These are phyloP conservation scores for Berkeleyomyces basicola DNA, from an alignment of 2,329 filamentous ascomycete genomes.

Conservation along the genomic window DNA sequence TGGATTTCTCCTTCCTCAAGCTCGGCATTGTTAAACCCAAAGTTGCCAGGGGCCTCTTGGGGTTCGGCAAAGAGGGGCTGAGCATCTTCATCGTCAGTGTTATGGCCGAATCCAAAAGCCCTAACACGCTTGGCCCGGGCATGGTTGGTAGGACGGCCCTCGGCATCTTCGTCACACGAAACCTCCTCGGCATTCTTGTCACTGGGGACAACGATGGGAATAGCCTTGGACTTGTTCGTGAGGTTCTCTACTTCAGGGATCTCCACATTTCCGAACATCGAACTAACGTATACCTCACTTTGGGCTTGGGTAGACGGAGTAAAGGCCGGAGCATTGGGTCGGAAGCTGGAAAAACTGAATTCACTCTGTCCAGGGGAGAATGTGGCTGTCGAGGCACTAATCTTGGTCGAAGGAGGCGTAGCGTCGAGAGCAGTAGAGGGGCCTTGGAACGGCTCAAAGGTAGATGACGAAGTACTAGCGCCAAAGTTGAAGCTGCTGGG, in stretches of 20 bases:
- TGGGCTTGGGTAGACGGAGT: constrained; percentile 41
- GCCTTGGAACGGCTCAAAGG: constrained; percentile 35
- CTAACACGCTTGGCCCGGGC: constrained; percentile 61
- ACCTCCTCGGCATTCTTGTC: constrained; percentile 21
- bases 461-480: constrained; percentile 19
- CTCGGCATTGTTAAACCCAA: constrained; percentile 17
- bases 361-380: constrained; percentile 52
- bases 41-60: neutral
- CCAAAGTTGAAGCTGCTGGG: constrained; percentile 30
- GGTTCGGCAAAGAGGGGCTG: constrained; percentile 58
- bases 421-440: constrained; percentile 22
- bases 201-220: constrained; percentile 57
- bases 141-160: constrained; percentile 41
- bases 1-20: constrained; percentile 16
- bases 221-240: constrained; percentile 59
- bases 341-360: constrained; percentile 60
- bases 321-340: constrained; percentile 61
- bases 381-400: constrained; percentile 52
- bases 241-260: constrained; percentile 49
- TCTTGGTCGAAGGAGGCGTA: constrained; percentile 28
- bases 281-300: constrained; percentile 29
- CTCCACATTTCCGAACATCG: constrained; percentile 56
- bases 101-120: constrained; percentile 24
- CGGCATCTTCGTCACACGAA: constrained; percentile 28
- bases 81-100: constrained; percentile 48